Percentiles rank a stretch among this genome's conserved stretches.
These are phyloP conservation scores for Entrophospora sp. DNA, from an alignment of 192 early-diverging fungal species.

Conservation along the genomic window DNA sequence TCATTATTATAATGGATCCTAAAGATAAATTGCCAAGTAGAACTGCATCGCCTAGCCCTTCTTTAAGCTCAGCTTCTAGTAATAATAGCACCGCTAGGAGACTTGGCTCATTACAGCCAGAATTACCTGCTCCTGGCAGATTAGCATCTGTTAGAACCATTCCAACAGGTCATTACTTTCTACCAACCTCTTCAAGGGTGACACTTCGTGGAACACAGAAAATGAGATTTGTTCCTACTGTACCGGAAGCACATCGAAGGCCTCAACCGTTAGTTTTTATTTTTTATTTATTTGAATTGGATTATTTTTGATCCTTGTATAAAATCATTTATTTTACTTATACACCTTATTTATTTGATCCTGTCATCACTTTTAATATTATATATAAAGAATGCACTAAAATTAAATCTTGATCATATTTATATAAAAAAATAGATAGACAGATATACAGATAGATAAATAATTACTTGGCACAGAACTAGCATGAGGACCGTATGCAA, in stretches of 20 bases:
- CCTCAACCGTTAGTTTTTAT: constrained; percentile 3
- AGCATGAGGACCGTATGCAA: neutral
- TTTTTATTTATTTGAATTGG: no score
- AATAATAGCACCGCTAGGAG: no score
- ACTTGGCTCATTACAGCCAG: neutral
- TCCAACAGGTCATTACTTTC: constrained; percentile 5
- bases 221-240: neutral
- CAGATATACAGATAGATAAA: no score
- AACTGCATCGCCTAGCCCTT: neutral
- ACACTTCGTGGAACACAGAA: constrained; percentile 4
- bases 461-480: neutral
- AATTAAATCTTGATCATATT: no score
- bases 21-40: no score
- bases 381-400: no score
- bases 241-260: neutral
- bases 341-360: neutral
- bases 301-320: no score
- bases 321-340: no score
- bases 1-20: no score
- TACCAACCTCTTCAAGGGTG: constrained; percentile 13
- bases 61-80: neutral
- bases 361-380: no score
- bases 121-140: constrained; percentile 13
- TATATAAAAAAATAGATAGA: no score
- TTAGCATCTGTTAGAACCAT: neutral